These are phyloP conservation scores for Hypoxylon sp. DNA, from an alignment of 2,329 filamentous ascomycete genomes.

Conservation along the genomic window DNA sequence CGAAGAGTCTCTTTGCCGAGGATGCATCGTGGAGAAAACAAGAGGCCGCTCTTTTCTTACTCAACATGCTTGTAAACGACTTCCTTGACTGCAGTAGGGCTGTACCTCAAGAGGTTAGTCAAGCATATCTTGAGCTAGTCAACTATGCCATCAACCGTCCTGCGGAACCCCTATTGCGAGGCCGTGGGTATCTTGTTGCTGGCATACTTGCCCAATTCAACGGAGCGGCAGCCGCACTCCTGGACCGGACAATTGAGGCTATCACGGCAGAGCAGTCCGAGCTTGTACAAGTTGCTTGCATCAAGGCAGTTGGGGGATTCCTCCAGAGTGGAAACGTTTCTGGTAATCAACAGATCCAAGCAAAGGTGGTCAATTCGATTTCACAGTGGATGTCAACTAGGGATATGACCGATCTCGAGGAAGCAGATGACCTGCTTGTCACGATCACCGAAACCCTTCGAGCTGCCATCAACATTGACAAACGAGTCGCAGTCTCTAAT, in stretches of 20 bases:
- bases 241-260: conserved; percentile 81
- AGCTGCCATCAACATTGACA: conserved; percentile 85
- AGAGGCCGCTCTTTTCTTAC: conserved; percentile 86
- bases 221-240: conserved; percentile 73
- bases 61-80: conserved; percentile 87
- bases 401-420: conserved; percentile 85
- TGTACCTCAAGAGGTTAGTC: conserved; percentile 78
- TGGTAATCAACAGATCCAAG: conserved; percentile 68
- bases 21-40: conserved; percentile 72
- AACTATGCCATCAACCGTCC: conserved; percentile 79
- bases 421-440: conserved; percentile 92
- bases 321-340: conserved; percentile 64
- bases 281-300: conserved; percentile 91
- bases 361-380: conserved; percentile 70
- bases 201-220: conserved; percentile 82
- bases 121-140: conserved; percentile 84
- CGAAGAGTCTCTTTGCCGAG: conserved; percentile 79
- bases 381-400: conserved; percentile 83
- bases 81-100: conserved; percentile 82
- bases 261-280: conserved; percentile 84
- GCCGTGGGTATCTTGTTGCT: conserved; percentile 88
- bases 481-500: conserved; percentile 78
- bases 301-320: conserved; percentile 84
- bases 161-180: conserved; percentile 83
- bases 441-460: conserved; percentile 90